Evolutionary conservation across 345 rosid genomes (phyloP).

Genomic region (Eucalyptus polybractea): DNA sequence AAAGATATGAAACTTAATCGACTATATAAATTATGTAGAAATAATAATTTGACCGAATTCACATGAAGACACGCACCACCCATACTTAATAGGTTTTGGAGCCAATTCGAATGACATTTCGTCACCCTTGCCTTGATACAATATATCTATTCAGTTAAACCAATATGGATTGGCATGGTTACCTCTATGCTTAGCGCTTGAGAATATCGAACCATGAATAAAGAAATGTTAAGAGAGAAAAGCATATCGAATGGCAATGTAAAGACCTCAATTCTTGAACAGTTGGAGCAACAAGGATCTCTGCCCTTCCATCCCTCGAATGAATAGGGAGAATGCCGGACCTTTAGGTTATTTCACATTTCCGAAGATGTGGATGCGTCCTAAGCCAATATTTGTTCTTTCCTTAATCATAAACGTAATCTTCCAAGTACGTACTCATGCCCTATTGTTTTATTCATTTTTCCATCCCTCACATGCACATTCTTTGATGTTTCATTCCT

Average conservation of each 20-base stretch:
- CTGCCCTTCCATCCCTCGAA: not conserved
- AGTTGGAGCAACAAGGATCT: not conserved
- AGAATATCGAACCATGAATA: not conserved
- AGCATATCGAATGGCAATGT: not conserved
- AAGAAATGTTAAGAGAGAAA: not conserved
- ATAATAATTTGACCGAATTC: not conserved
- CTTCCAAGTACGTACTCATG: not conserved
- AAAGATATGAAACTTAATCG: not conserved
- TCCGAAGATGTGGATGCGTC: not conserved
- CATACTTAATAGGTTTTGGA: not conserved
- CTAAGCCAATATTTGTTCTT: not conserved
- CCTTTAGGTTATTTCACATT: not conserved
- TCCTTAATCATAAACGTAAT: not conserved
- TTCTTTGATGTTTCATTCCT: not conserved
- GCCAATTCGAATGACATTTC: not conserved
- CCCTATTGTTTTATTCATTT: not conserved
- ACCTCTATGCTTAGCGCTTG: not conserved
- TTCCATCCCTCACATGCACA: not conserved
- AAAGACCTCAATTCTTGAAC: not conserved
- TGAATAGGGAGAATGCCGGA: not conserved
- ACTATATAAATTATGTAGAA: no score
- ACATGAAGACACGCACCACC: rapidly evolving
- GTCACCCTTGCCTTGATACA: not conserved
- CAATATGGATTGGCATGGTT: not conserved
- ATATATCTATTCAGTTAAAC: not conserved